These are phyloP conservation scores for Cylindrotheca fusiformis DNA, from an alignment of 108 stramenopile genomes.

Conservation along the genomic window DNA sequence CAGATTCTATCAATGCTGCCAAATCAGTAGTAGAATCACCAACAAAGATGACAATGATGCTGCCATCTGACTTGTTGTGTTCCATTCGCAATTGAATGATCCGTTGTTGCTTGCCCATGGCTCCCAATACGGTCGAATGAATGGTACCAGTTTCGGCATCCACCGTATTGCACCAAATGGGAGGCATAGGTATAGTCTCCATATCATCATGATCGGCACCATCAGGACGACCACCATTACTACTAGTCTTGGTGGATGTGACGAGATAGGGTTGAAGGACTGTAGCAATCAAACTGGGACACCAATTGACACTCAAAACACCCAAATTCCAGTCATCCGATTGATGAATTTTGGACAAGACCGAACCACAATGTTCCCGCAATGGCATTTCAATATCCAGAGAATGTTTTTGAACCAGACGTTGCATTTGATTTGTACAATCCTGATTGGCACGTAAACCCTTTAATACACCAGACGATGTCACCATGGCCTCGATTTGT, in stretches of 20 bases:
- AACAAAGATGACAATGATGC: constrained; percentile 40
- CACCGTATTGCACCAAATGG: constrained; percentile 58
- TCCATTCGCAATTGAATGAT: constrained; percentile 31
- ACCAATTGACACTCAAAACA: constrained; percentile 64
- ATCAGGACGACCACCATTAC: too few relatives aligned
- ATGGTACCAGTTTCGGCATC: constrained; percentile 37
- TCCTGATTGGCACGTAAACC: constrained; percentile 32
- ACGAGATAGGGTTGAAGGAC: constrained; percentile 36
- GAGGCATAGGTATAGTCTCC: constrained; percentile 3
- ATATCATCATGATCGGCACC: too few relatives aligned
- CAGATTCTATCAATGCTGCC: constrained; percentile 46
- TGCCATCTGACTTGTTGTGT: neutral
- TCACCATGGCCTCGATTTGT: constrained; percentile 45
- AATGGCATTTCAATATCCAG: neutral
- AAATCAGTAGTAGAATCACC: constrained; percentile 60
- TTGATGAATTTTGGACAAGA: neutral
- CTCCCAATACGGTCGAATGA: constrained; percentile 43
- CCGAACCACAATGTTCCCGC: neutral
- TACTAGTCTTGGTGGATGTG: too few relatives aligned
- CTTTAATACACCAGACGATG: constrained; percentile 33
- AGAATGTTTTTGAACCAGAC: constrained; percentile 33
- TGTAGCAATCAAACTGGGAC: constrained; percentile 50
- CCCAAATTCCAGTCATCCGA: constrained; percentile 32
- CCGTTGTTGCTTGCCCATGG: constrained; percentile 41
- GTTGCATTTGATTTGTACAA: constrained; percentile 11